Conservation (phyloP, 2,329 filamentous ascomycete genomes). For the Colletotrichum trifolii region DNA sequence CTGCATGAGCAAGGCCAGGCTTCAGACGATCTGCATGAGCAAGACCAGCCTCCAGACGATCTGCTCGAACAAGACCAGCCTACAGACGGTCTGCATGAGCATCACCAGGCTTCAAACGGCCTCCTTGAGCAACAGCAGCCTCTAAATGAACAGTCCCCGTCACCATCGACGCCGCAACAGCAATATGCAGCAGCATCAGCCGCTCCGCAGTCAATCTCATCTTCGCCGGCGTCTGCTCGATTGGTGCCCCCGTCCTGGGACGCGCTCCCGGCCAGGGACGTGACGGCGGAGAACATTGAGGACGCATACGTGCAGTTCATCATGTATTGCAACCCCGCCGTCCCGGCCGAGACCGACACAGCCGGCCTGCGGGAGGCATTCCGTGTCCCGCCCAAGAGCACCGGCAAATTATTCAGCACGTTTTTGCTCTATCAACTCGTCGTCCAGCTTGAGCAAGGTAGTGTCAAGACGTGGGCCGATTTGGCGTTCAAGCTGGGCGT, state of each 20-base stretch:
- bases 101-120: background rate
- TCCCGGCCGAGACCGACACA: constrained; percentile 77
- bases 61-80: constrained; percentile 8
- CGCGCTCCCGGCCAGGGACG: constrained; percentile 72
- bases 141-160: constrained; percentile 22
- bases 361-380: constrained; percentile 79
- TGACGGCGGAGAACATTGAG: constrained; percentile 78
- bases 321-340: constrained; percentile 88
- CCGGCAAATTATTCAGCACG: constrained; percentile 86
- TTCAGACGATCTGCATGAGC: constrained; percentile 1
- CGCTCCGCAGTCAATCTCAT: background rate
- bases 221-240: constrained; percentile 3
- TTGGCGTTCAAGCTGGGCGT: constrained; percentile 89
- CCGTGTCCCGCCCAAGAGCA: constrained; percentile 83
- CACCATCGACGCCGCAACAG: constrained; percentile 3
- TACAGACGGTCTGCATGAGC: constrained; percentile 15
- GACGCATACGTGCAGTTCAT: constrained; percentile 88
- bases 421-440: constrained; percentile 83
- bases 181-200: constrained; percentile 18
- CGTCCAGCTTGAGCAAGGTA: constrained; percentile 81
- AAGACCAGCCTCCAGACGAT: background rate
- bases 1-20: too few species aligned
- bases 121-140: constrained; percentile 9
- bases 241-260: too few species aligned
- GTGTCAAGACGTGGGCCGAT: constrained; percentile 91